A percentile compares a stretch with the other conserved stretches of the same genome.
Conservation (phyloP, 768 basidiomycete genomes). For the Boletellus ananiceps region DNA sequence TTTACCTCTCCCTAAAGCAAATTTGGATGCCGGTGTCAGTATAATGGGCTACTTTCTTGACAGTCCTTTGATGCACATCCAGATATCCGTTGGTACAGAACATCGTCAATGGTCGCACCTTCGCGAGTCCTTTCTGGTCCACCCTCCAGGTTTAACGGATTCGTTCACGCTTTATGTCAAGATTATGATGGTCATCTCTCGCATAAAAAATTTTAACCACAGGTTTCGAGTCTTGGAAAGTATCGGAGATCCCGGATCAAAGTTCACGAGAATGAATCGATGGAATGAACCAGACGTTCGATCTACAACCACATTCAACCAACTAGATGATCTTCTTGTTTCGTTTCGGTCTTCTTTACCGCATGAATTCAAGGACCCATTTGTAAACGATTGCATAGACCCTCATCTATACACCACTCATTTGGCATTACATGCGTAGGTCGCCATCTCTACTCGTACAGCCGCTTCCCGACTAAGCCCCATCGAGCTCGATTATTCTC, state of each 20-base stretch:
- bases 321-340: constrained; percentile 54
- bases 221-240: constrained; percentile 60
- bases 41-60: neutral
- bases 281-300: constrained; percentile 52
- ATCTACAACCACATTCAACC: constrained; percentile 57
- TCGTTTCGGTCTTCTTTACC: constrained; percentile 61
- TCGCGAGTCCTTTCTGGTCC: constrained; percentile 52
- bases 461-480: constrained; percentile 30
- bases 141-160: constrained; percentile 61
- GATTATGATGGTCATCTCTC: constrained; percentile 57
- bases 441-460: constrained; percentile 20
- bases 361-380: constrained; percentile 49
- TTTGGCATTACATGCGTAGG: constrained; percentile 32
- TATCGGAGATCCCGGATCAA: constrained; percentile 46
- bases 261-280: constrained; percentile 20
- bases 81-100: constrained; percentile 46
- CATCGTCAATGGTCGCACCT: constrained; percentile 68
- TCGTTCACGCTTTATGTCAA: constrained; percentile 72
- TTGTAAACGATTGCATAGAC: constrained; percentile 50
- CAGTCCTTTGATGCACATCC: constrained; percentile 6
- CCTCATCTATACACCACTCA: constrained; percentile 47
- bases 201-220: constrained; percentile 60
- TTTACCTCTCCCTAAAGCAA: constrained; percentile 56
- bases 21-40: constrained; percentile 59
- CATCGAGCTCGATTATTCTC: constrained; percentile 56